These are phyloP conservation scores for Xylariaceae sp. DNA, from an alignment of 2,329 filamentous ascomycete genomes.

Conservation along the genomic window DNA sequence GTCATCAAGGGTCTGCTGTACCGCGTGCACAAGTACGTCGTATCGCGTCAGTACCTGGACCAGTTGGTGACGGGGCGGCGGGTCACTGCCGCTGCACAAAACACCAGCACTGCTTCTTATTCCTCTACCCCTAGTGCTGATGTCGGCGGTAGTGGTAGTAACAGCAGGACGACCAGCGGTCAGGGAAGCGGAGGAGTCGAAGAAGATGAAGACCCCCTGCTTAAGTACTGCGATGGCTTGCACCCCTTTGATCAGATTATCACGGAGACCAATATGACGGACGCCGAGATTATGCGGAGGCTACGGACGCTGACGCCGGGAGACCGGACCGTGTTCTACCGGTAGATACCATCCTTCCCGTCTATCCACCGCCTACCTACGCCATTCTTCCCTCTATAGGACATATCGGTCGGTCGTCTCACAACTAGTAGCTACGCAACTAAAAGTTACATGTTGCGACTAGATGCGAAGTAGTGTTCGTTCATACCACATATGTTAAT, in stretches of 20 bases:
- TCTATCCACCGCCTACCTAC: too few relatives aligned
- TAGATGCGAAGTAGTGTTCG: too few relatives aligned
- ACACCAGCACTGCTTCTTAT: slow-evolving; percentile 3
- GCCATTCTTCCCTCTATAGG: too few relatives aligned
- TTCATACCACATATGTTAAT: too few relatives aligned
- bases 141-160: slow-evolving; percentile 5
- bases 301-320: slow-evolving; percentile 60
- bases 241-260: slow-evolving; percentile 84
- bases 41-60: slow-evolving; percentile 66
- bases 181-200: slow-evolving; percentile 14
- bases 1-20: slow-evolving; percentile 95
- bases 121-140: not conserved
- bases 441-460: too few relatives aligned
- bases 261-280: slow-evolving; percentile 71
- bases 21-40: slow-evolving; percentile 87
- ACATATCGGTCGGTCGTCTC: too few relatives aligned
- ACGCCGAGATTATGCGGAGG: slow-evolving; percentile 70
- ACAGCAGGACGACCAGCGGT: slow-evolving; percentile 19
- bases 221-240: slow-evolving; percentile 72
- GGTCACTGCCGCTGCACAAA: too few relatives aligned
- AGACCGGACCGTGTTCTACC: slow-evolving; percentile 58
- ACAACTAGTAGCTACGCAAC: too few relatives aligned
- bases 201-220: slow-evolving; percentile 46
- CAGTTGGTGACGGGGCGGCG: slow-evolving; percentile 58
- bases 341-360: slow-evolving; percentile 36